Evolutionary conservation across 495 filamentous ascomycete genomes (phyloP), one percentile per base, ranked within the genome.

Genomic region (Podospora pseudoanserina): DNA sequence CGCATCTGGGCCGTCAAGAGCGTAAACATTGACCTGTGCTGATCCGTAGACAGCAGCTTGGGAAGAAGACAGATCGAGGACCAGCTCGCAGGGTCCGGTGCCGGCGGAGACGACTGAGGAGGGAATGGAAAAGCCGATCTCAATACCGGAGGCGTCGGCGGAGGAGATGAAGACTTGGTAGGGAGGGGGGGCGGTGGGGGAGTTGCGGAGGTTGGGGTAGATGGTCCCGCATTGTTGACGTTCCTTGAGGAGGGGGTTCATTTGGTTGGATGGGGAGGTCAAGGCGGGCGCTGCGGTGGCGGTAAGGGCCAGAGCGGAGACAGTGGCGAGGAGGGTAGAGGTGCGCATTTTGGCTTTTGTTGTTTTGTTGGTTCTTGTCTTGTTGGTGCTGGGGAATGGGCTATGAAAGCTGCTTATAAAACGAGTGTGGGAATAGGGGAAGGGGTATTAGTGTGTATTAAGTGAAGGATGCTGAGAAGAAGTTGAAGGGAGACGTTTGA

Each of bases 1-100:
- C 2, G 69, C 34, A 1, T 64, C 68, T n/a, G 75, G 73, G 2
- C 76, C 76, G 68, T 75, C 75, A 5, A 75, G 53, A 18, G 74
- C 72, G 13, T 68, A 70, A 20, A 78, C 70, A 65, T 78, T 73
- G 54, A 78, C 65, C 2, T 69, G 69, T 27, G 71, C 72, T 1
- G 56, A 23, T 5, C 74, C 74, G 9, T 28, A 2, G 61, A 63
- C 61, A 15, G 61, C 32, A 2, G 30, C 59, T 28, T 61, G 6
- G n/a, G 30, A 63, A 16, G 65, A 69, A 5, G 49, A 20, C 11
- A 44, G 28, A 13, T 39, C 30, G 16, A 59, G 49, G 7, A 57
- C 54, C 23, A 57, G 44, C 13, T n/a, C 18, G 62, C 19, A 53
- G 7, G 39, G 62, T 70, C 73, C 68, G 6, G 59, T 61, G 54